phyloP scores from a whole-genome alignment of 1,139 yeast species.

The Debaryomyces singareniensis region DNA sequence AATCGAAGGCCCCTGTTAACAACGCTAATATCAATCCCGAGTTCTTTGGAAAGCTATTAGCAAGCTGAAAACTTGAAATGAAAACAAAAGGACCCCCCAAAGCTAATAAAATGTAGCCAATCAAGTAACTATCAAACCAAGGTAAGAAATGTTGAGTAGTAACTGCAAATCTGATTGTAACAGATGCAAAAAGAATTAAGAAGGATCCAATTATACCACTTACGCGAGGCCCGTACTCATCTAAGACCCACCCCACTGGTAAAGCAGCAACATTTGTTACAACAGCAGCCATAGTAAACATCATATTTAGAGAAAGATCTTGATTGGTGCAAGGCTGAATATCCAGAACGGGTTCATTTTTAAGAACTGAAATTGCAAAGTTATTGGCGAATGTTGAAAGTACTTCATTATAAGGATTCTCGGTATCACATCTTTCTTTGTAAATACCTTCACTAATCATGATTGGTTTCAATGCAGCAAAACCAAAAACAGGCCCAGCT shows the following conservation, averaged over 20 bases:
- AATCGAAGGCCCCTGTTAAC: conserved; percentile 38
- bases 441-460: conserved; percentile 76
- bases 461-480: conserved; percentile 87
- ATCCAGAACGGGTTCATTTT: background rate
- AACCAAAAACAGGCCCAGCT: conserved; percentile 92
- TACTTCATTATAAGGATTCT: conserved; percentile 2
- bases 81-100: conserved; percentile 44
- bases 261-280: conserved; percentile 81
- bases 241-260: conserved; percentile 74
- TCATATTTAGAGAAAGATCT: conserved; percentile 71
- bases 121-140: conserved; percentile 29
- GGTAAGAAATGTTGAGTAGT: conserved; percentile 9
- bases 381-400: conserved; percentile 9
- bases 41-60: conserved; percentile 38
- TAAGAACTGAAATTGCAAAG: background rate
- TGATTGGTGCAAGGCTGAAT: conserved; percentile 53
- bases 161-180: conserved; percentile 36
- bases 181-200: conserved; percentile 48
- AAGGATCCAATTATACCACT: conserved; percentile 72
- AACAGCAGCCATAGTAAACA: conserved; percentile 84
- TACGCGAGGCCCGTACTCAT: conserved; percentile 70
- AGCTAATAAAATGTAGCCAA: conserved; percentile 36
- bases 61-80: conserved; percentile 41
- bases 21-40: conserved; percentile 38
- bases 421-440: conserved; percentile 43